phyloP scores from a whole-genome alignment of 2,329 filamentous ascomycete genomes.

The Penicillium thymicola region DNA sequence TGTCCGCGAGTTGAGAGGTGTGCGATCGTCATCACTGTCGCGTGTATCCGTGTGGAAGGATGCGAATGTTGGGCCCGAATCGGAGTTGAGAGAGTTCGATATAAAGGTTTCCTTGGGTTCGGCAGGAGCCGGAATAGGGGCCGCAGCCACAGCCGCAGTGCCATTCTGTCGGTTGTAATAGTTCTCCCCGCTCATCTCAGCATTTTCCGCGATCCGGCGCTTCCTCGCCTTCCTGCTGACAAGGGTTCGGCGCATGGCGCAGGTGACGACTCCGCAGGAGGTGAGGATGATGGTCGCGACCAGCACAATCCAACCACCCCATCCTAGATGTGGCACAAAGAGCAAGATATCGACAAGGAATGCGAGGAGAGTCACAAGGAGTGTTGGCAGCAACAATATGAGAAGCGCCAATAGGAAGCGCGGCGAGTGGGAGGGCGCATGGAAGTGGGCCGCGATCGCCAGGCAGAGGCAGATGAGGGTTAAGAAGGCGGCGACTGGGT shows the following conservation, averaged over 20 bases:
- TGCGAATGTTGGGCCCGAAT: slow-evolving; percentile 49
- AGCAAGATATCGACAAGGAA: slow-evolving; percentile 92
- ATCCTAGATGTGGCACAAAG: slow-evolving; percentile 89
- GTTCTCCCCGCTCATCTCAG: slow-evolving; percentile 94
- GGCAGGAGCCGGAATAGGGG: slow-evolving; percentile 20
- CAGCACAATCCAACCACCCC: slow-evolving; percentile 91
- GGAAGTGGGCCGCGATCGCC: slow-evolving; percentile 77
- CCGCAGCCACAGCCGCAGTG: slow-evolving; percentile 28
- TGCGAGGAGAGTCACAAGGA: slow-evolving; percentile 77
- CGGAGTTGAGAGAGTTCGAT: slow-evolving; percentile 54
- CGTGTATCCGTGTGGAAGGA: slow-evolving; percentile 37
- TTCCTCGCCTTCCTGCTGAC: slow-evolving; percentile 91
- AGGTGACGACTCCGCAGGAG: slow-evolving; percentile 78
- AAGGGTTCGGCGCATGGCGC: slow-evolving; percentile 88
- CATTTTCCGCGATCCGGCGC: slow-evolving; percentile 86
- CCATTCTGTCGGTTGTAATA: slow-evolving; percentile 68
- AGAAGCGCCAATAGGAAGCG: slow-evolving; percentile 81
- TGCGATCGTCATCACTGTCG: slow-evolving; percentile 42
- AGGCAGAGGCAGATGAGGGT: slow-evolving; percentile 81
- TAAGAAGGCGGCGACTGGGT: slow-evolving; percentile 83
- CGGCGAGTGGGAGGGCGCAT: slow-evolving; percentile 82
- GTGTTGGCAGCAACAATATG: slow-evolving; percentile 79
- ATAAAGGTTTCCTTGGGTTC: slow-evolving; percentile 59
- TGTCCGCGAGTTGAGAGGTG: slow-evolving; percentile 37
- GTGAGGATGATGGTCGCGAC: slow-evolving; percentile 83